These are phyloP conservation scores for Schizophyllum amplum DNA, from an alignment of 1,284 basidiomycete genomes.

Conservation along the genomic window DNA sequence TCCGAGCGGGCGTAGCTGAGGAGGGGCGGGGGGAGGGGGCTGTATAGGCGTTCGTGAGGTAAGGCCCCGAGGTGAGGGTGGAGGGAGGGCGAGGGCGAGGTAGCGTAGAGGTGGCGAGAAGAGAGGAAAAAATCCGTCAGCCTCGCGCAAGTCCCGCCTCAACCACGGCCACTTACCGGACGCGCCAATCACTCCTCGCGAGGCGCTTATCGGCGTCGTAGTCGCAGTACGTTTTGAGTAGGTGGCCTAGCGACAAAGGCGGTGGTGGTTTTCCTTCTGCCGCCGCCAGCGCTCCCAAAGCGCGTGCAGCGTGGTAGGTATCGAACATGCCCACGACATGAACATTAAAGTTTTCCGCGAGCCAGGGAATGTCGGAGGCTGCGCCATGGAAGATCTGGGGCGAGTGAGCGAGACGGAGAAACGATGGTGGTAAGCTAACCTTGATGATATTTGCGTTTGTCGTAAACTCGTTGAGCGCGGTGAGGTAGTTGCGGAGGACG, in stretches of 20 bases:
- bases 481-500: conserved; percentile 68
- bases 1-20: conserved; percentile 89
- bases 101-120: too few relatives aligned
- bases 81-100: too few relatives aligned
- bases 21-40: conserved; percentile 87
- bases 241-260: conserved; percentile 73
- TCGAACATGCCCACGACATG: conserved; percentile 92
- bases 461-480: conserved; percentile 70
- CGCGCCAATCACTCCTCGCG: too few relatives aligned
- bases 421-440: conserved; percentile 41
- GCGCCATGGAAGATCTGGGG: conserved; percentile 86
- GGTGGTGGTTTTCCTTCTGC: too few relatives aligned
- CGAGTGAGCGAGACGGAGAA: too few relatives aligned
- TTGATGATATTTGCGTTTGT: conserved; percentile 83
- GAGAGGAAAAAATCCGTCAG: too few relatives aligned
- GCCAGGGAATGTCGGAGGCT: conserved; percentile 91
- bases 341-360: conserved; percentile 92
- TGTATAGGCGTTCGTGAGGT: too few relatives aligned
- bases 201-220: conserved; percentile 96
- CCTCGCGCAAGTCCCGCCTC: too few relatives aligned
- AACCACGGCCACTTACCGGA: too few relatives aligned
- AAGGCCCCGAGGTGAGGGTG: too few relatives aligned
- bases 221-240: conserved; percentile 87
- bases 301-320: conserved; percentile 90
- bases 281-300: too few relatives aligned